Evolutionary conservation across 1,284 basidiomycete species (phyloP), one percentile per base, ranked within the genome.

Genomic region (Gymnopus androsaceus): DNA sequence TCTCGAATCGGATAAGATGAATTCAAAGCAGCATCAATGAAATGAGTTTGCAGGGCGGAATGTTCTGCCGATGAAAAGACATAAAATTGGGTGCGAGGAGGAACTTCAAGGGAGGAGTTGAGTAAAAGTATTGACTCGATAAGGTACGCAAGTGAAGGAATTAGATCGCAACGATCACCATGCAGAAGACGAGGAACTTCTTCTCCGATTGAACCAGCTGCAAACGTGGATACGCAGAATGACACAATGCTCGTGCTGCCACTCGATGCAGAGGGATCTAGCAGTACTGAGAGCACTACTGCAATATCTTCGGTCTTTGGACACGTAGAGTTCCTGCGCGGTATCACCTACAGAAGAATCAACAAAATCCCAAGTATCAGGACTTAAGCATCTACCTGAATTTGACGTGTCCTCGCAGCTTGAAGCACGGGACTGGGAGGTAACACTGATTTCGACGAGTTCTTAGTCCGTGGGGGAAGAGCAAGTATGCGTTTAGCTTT

Each of bases 261-360:
- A n/a, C 44, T 62, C 15, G 73, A 63, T 1, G 71, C 69, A 0
- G 74, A 67, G 1, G 75, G 75, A 60, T 80, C 76, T 30, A 68
- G 64, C 40, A 79, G 58, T 31, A 80, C 59, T 2, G 77, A 78
- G 36, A 79, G 62, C 12, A 77, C 54, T 21, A 79, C 62, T 1
- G 77, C 72, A 31, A 79, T 69, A 52, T 80, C 78, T 61, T 81
- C 79, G 30, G 63, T 58, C 7, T 61, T 65, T 6, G 79, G 77
- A 53, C 74, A 75, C 5, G 75, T 74, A 54, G 70, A 74, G 51
- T 73, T 79, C 15, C 75, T 70, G 34, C 71, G 69, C 4, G 69
- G 69, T 28, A 76, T 75, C 21, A 77, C 52, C 77, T 80, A 59
- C 17, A 34, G 6, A 25, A 28, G 47, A 38, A 46, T 54, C 52